A percentile compares a stretch with the other conserved stretches of the same genome.
These are phyloP conservation scores for Claviceps sp. DNA, from an alignment of 2,329 filamentous ascomycete genomes.

Conservation along the genomic window DNA sequence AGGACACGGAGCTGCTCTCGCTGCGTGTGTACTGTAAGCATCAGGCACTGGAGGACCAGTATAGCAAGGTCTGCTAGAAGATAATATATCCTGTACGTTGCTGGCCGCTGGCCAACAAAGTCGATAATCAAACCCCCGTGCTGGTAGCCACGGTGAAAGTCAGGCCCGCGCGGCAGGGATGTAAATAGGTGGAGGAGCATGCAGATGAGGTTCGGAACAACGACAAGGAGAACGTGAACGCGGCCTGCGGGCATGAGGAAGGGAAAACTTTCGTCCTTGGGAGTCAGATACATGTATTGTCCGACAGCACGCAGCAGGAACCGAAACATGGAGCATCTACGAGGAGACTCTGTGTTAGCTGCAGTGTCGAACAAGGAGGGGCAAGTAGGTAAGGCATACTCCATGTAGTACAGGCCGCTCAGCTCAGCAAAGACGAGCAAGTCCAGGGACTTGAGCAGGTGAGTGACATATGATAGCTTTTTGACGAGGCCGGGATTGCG, in stretches of 20 bases:
- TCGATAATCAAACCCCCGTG: conserved; percentile 56
- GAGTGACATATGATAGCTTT: conserved; percentile 47
- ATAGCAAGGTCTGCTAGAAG: conserved; percentile 43
- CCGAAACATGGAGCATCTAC: conserved; percentile 51
- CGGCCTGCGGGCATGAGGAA: conserved; percentile 42
- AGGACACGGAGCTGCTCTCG: conserved; percentile 40
- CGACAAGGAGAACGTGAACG: conserved; percentile 43
- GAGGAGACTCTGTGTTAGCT: conserved; percentile 1
- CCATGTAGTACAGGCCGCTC: conserved; percentile 55
- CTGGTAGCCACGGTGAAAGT: conserved; percentile 49
- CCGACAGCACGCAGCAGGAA: conserved; percentile 44
- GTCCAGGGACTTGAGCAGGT: conserved; percentile 48
- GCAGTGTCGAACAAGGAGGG: neutral
- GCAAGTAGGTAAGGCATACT: conserved; percentile 33
- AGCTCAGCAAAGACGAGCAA: conserved; percentile 51
- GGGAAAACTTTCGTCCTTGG: conserved; percentile 43
- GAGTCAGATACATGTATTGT: conserved; percentile 51
- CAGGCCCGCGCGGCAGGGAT: conserved; percentile 41
- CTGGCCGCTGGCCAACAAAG: conserved; percentile 52
- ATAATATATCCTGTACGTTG: conserved; percentile 41
- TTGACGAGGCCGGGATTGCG: conserved; percentile 33
- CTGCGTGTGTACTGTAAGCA: conserved; percentile 50
- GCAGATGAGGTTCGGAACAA: conserved; percentile 46
- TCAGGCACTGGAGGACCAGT: conserved; percentile 44
- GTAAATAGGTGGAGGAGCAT: conserved; percentile 45